phyloP scores from a whole-genome alignment of 345 rosid species.

The Eucalyptus viminalis region DNA sequence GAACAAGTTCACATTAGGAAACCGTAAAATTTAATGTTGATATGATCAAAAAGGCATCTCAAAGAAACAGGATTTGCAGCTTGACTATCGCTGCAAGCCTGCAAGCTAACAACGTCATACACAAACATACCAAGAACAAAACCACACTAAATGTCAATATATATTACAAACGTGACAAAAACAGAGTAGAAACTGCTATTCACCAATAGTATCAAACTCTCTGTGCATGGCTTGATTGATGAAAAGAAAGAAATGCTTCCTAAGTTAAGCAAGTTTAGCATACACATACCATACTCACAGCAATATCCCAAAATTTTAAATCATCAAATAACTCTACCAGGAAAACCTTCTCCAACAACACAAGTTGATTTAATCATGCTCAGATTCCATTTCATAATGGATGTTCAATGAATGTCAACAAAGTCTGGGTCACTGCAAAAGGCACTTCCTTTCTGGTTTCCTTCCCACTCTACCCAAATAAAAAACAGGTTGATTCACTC shows the following conservation, averaged over 20 bases:
- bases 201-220: not conserved
- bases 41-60: not conserved
- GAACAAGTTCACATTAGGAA: not conserved
- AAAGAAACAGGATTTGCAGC: not conserved
- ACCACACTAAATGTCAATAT: not conserved
- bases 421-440: not conserved
- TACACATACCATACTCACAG: not conserved
- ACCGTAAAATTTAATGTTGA: not conserved
- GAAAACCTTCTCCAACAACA: not conserved
- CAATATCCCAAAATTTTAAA: not conserved
- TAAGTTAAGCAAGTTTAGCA: not conserved
- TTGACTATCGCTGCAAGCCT: not conserved
- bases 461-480: not conserved
- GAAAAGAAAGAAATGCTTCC: not conserved
- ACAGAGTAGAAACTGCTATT: not conserved
- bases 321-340: not conserved
- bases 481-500: not conserved
- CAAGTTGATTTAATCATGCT: not conserved
- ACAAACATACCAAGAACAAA: not conserved
- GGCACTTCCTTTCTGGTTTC: not conserved
- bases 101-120: not conserved
- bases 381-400: not conserved
- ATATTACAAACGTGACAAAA: not conserved
- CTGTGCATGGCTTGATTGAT: not conserved
- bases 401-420: not conserved